Conservation (phyloP, 140 eudicot genomes). For the Flaveria floridana region DNA sequence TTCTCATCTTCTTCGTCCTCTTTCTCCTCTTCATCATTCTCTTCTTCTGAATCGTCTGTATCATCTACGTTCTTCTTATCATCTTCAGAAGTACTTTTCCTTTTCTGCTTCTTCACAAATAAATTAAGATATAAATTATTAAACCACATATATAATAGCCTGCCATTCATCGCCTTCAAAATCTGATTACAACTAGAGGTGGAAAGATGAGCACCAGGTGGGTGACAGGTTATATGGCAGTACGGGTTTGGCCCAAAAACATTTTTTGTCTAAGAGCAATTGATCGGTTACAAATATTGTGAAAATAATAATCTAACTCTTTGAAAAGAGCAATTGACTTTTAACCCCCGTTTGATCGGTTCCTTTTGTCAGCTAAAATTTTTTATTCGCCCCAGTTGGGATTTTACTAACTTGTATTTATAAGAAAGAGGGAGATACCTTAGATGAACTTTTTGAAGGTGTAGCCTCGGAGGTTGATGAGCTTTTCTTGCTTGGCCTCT, state of each 20-base stretch:
- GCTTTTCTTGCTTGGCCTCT: constrained; percentile 47
- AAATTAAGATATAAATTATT: background rate
- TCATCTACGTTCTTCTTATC: constrained; percentile 42
- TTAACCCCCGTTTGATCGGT: background rate
- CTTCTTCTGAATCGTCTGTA: constrained; percentile 55
- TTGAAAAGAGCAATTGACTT: background rate
- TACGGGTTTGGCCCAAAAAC: background rate
- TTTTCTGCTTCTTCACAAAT: constrained; percentile 52
- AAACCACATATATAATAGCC: background rate
- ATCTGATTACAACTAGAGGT: background rate
- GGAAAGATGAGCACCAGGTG: background rate
- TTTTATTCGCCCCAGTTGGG: background rate
- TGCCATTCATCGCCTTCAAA: background rate
- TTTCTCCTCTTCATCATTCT: constrained; percentile 43
- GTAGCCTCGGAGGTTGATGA: constrained; percentile 29
- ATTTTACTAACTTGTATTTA: constrained; percentile 2
- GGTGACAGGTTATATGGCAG: background rate
- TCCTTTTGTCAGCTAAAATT: background rate
- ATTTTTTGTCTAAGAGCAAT: background rate
- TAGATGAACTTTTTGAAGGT: constrained; percentile 56
- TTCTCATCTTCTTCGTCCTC: constrained; percentile 44
- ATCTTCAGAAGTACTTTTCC: constrained; percentile 37
- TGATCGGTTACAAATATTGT: background rate
- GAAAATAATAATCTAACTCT: background rate
- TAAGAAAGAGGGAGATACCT: constrained; percentile 44